Percentiles rank a stretch among this genome's conserved stretches.
Conservation (phyloP, 1,284 basidiomycete genomes). For the Veloporphyrellus conicus region DNA sequence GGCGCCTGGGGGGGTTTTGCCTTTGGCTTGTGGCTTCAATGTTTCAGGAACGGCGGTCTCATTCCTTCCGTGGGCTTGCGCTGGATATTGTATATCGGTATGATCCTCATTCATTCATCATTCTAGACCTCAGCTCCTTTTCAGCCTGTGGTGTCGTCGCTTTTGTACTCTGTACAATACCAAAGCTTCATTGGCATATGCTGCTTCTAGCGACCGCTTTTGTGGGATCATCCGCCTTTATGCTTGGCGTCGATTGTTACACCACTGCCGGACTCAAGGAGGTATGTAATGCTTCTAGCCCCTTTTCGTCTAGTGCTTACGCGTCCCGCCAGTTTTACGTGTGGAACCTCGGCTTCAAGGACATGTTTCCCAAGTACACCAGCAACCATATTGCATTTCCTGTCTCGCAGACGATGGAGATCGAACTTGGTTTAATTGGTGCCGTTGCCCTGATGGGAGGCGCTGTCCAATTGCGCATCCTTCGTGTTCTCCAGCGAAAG, state of each 20-base stretch:
- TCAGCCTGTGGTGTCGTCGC: slow-evolving; percentile 54
- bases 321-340: slow-evolving; percentile 71
- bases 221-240: slow-evolving; percentile 89
- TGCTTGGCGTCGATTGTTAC: slow-evolving; percentile 91
- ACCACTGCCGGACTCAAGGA: slow-evolving; percentile 89
- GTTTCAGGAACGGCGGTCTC: slow-evolving; percentile 76
- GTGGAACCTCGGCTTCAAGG: slow-evolving; percentile 85
- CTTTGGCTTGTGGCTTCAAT: slow-evolving; percentile 83
- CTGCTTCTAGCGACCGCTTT: slow-evolving; percentile 80
- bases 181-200: slow-evolving; percentile 74
- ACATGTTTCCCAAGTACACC: slow-evolving; percentile 73
- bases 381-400: slow-evolving; percentile 71
- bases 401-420: slow-evolving; percentile 86
- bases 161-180: slow-evolving; percentile 62
- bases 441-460: slow-evolving; percentile 81
- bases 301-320: slow-evolving; percentile 7
- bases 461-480: slow-evolving; percentile 85
- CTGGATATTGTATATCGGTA: slow-evolving; percentile 86
- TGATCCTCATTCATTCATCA: slow-evolving; percentile 12
- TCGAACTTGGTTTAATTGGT: slow-evolving; percentile 84
- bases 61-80: slow-evolving; percentile 72
- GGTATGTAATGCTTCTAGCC: slow-evolving; percentile 38
- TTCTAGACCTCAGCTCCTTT: slow-evolving; percentile 19
- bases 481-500: slow-evolving; percentile 73
- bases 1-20: slow-evolving; percentile 88